Evolutionary conservation across 345 rosid genomes (phyloP).

Genomic region (Hibiscus syriacus): DNA sequence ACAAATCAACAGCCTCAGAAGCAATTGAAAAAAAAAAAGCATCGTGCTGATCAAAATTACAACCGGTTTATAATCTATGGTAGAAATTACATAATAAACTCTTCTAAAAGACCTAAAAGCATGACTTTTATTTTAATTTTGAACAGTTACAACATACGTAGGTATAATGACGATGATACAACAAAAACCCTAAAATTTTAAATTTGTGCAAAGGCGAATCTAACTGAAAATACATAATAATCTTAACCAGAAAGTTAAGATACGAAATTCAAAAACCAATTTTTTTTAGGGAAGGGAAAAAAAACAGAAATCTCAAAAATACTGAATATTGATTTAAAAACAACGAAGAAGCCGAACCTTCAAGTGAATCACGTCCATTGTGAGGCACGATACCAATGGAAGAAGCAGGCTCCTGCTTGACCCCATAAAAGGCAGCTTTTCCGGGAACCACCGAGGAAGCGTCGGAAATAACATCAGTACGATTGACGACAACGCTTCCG

Average conservation of each 20-base stretch:
- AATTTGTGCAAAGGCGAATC: conserved; percentile 2
- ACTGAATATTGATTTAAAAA: background rate
- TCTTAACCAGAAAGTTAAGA: background rate
- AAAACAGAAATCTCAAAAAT: too few species aligned
- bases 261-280: background rate
- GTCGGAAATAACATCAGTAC: conserved; percentile 25
- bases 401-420: conserved; percentile 46
- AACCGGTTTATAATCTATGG: background rate
- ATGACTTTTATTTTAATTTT: background rate
- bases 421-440: conserved; percentile 6
- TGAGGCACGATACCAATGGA: conserved; percentile 44
- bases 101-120: background rate
- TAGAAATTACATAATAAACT: background rate
- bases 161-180: background rate
- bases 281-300: background rate
- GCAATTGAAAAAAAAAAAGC: too few species aligned
- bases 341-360: conserved; percentile 21
- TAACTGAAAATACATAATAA: background rate
- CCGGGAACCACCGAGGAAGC: background rate
- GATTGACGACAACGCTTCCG: conserved; percentile 23
- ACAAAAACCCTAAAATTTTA: background rate
- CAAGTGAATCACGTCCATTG: conserved; percentile 32
- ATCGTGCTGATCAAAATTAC: background rate
- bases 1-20: too few species aligned
- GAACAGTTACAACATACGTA: background rate